phyloP scores from a whole-genome alignment of 208 protist genomes.

The Sergeia podlipaevii region DNA sequence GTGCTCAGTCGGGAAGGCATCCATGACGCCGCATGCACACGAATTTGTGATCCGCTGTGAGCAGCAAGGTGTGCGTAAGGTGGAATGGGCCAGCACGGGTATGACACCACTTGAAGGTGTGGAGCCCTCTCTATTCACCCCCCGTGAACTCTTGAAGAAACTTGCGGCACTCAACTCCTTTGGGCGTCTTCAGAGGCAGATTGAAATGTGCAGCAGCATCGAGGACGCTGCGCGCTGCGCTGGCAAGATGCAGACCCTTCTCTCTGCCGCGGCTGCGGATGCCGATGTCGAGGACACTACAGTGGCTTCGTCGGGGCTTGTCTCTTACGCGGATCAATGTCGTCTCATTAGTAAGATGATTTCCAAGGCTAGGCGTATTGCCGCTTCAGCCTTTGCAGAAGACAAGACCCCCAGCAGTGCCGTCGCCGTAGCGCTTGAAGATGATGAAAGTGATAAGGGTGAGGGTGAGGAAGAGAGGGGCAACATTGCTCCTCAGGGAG shows the following conservation, averaged over 20 bases:
- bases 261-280: slow-evolving; percentile 6
- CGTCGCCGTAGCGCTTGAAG: not conserved
- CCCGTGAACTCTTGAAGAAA: slow-evolving; percentile 58
- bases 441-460: not conserved
- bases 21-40: slow-evolving; percentile 46
- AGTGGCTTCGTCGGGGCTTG: not conserved
- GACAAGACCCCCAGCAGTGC: slow-evolving; percentile 9
- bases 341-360: slow-evolving; percentile 76
- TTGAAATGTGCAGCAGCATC: slow-evolving; percentile 47
- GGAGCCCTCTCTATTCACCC: slow-evolving; percentile 41
- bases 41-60: slow-evolving; percentile 87
- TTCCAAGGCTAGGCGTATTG: slow-evolving; percentile 71
- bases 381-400: too few relatives aligned
- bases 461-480: too few relatives aligned
- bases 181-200: slow-evolving; percentile 62
- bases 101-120: slow-evolving; percentile 10
- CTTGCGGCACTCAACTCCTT: slow-evolving; percentile 48
- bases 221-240: slow-evolving; percentile 43
- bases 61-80: slow-evolving; percentile 56
- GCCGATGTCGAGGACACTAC: slow-evolving; percentile 5
- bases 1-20: slow-evolving; percentile 32
- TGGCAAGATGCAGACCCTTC: slow-evolving; percentile 19
- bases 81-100: slow-evolving; percentile 24
- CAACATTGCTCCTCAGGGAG: too few relatives aligned
- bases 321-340: slow-evolving; percentile 51